Evolutionary conservation across 139 green algal genomes (phyloP).

Genomic region (Chlamydomonas asymmetrica): DNA sequence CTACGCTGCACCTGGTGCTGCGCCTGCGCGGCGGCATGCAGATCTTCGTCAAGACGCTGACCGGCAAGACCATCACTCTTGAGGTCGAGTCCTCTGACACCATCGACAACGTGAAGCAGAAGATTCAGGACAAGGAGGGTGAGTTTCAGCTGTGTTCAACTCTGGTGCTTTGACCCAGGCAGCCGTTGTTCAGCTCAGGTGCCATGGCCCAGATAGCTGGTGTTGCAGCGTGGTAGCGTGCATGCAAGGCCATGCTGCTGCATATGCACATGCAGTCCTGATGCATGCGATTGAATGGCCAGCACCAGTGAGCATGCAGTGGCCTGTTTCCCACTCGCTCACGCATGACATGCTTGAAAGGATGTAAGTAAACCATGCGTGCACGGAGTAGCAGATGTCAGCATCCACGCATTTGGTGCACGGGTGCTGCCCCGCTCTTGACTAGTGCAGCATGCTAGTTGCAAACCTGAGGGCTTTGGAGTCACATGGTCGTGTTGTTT

Average conservation of each 20-base stretch:
- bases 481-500: neutral
- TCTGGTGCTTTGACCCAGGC: neutral
- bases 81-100: slow-evolving; percentile 77
- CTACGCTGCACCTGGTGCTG: slow-evolving; percentile 74
- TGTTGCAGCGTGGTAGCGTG: neutral
- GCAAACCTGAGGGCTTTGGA: neutral
- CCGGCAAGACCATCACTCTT: slow-evolving; percentile 77
- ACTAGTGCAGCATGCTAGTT: neutral
- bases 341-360: too few species aligned
- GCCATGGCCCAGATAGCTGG: neutral
- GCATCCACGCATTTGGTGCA: neutral
- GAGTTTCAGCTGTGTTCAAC: too few species aligned
- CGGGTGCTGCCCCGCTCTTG: neutral
- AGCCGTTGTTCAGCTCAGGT: neutral
- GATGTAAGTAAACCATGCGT: neutral
- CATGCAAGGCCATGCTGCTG: too few species aligned
- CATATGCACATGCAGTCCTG: too few species aligned
- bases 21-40: slow-evolving; percentile 68
- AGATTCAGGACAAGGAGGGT: slow-evolving; percentile 95
- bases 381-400: neutral
- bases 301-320: too few species aligned
- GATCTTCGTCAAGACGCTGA: slow-evolving; percentile 93
- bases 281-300: too few species aligned
- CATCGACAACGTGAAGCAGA: slow-evolving; percentile 92
- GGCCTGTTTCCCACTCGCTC: too few species aligned